phyloP scores from a whole-genome alignment of 225 moss, liverwort and hornwort species.

The Climacium dendroides region DNA sequence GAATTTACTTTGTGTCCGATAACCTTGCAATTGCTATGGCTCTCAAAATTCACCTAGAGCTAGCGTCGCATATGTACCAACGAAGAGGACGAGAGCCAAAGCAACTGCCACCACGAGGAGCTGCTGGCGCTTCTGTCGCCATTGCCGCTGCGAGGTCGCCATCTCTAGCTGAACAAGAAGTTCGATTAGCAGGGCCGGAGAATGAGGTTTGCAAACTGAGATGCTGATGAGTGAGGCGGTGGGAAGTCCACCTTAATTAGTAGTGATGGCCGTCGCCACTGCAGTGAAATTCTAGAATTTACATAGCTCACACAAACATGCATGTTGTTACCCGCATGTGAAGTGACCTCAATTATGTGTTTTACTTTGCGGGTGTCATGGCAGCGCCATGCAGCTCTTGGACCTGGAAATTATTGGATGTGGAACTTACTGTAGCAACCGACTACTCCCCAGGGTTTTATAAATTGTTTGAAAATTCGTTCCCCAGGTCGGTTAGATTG shows the following conservation, averaged over 20 bases:
- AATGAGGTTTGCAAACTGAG: not conserved
- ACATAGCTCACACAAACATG: not conserved
- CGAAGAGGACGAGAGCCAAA: not conserved
- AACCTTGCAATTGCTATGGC: not conserved
- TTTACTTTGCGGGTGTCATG: not conserved
- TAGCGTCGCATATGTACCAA: not conserved
- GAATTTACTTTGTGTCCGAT: not conserved
- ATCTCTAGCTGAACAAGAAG: not conserved
- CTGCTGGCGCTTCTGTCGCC: not conserved
- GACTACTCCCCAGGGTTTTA: not conserved
- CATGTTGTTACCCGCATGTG: not conserved
- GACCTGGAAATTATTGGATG: not conserved
- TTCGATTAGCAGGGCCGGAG: not conserved
- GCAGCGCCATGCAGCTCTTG: too few relatives aligned
- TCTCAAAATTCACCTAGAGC: not conserved
- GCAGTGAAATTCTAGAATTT: not conserved
- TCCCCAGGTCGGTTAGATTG: not conserved
- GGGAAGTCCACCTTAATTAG: not conserved
- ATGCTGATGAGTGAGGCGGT: not conserved
- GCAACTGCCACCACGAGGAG: not conserved
- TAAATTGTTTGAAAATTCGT: not conserved
- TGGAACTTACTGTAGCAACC: not conserved
- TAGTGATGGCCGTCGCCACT: not conserved
- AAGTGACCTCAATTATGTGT: not conserved
- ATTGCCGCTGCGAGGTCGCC: not conserved